Evolutionary conservation across 2,329 filamentous ascomycete genomes (phyloP).

Genomic region (Xylariaceae sp.): DNA sequence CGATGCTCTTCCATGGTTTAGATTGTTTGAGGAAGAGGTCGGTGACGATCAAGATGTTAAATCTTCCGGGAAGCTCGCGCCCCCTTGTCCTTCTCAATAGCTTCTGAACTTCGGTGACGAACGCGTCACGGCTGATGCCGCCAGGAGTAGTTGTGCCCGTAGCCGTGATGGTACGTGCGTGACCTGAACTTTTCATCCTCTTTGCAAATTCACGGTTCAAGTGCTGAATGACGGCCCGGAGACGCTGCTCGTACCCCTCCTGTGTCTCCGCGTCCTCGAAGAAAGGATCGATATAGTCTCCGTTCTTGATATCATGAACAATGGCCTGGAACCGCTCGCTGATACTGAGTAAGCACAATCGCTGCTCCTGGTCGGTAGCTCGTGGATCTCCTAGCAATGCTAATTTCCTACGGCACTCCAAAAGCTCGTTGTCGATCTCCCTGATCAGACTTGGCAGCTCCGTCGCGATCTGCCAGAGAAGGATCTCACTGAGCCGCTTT

Average conservation of each 20-base stretch:
- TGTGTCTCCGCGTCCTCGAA: conserved; percentile 36
- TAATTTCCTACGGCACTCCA: neutral
- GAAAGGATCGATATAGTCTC: conserved; percentile 46
- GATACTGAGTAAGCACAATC: conserved; percentile 40
- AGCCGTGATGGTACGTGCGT: neutral
- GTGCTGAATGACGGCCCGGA: conserved; percentile 51
- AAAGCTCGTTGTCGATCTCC: conserved; percentile 35
- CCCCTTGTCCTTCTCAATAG: conserved; percentile 41
- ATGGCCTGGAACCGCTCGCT: conserved; percentile 41
- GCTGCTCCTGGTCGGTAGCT: conserved; percentile 41
- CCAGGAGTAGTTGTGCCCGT: too few relatives aligned
- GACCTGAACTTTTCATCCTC: conserved; percentile 29
- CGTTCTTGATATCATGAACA: conserved; percentile 40
- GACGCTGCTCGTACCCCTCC: conserved; percentile 36
- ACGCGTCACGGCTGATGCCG: too few relatives aligned
- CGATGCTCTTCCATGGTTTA: conserved; percentile 46
- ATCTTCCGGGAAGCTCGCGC: conserved; percentile 55
- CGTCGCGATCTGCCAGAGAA: conserved; percentile 41
- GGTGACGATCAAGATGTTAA: conserved; percentile 52
- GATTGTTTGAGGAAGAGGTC: conserved; percentile 58
- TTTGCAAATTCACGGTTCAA: conserved; percentile 42
- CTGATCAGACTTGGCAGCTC: conserved; percentile 42
- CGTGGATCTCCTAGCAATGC: conserved; percentile 43
- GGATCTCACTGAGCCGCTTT: conserved; percentile 44
- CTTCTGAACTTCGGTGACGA: conserved; percentile 35